These are phyloP conservation scores for Cladophialophora psammophila DNA, from an alignment of 2,329 filamentous ascomycete genomes.

Conservation along the genomic window DNA sequence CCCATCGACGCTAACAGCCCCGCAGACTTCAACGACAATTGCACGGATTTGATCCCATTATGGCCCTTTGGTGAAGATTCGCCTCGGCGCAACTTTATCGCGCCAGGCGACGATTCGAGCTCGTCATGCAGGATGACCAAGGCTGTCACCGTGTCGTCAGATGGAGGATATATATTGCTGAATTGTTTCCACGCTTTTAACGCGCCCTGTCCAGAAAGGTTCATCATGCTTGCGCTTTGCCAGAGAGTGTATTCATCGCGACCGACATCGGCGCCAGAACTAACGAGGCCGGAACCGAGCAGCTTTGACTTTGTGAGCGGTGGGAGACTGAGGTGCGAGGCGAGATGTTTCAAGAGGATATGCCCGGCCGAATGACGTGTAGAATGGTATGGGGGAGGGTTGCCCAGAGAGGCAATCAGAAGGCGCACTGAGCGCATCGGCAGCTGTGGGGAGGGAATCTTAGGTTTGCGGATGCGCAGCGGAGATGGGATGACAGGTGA, in stretches of 20 bases:
- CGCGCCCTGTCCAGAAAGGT: slow-evolving; percentile 77
- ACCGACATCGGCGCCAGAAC: slow-evolving; percentile 53
- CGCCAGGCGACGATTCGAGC: slow-evolving; percentile 74
- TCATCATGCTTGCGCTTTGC: slow-evolving; percentile 83
- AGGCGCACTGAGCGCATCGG: slow-evolving; percentile 56
- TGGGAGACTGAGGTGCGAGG: slow-evolving; percentile 60
- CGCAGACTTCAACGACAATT: slow-evolving; percentile 32
- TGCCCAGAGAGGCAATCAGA: slow-evolving; percentile 86
- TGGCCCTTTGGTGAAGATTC: slow-evolving; percentile 71
- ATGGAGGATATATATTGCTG: slow-evolving; percentile 39
- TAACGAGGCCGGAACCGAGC: slow-evolving; percentile 60
- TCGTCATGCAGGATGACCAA: slow-evolving; percentile 90
- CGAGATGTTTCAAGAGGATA: slow-evolving; percentile 71
- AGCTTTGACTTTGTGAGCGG: slow-evolving; percentile 57
- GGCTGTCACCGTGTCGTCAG: slow-evolving; percentile 48
- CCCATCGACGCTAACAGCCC: slow-evolving; percentile 59
- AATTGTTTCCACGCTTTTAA: slow-evolving; percentile 69
- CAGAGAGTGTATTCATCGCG: slow-evolving; percentile 69
- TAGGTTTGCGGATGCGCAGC: slow-evolving; percentile 30
- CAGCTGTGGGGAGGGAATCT: neutral
- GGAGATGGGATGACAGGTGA: slow-evolving; percentile 30
- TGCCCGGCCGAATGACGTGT: slow-evolving; percentile 91
- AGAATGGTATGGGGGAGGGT: slow-evolving; percentile 75
- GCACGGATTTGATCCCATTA: slow-evolving; percentile 75
- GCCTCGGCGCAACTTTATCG: slow-evolving; percentile 67